Percentiles rank a stretch among this genome's conserved stretches.
Conservation (phyloP, 2,329 filamentous ascomycete species). For the Elsinoe australis region DNA sequence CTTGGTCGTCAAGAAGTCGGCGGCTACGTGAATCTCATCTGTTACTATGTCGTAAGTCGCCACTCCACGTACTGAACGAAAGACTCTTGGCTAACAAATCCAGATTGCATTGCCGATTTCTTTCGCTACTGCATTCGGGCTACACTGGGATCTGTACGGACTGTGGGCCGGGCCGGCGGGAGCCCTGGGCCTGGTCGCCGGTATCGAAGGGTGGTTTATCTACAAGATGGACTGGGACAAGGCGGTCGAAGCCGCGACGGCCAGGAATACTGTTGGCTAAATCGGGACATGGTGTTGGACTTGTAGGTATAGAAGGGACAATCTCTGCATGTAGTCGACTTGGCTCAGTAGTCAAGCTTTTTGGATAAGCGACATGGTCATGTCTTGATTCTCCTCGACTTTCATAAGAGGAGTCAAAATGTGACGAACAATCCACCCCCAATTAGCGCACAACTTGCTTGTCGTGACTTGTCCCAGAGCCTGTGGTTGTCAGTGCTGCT, state of each 20-base stretch:
- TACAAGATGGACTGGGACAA: constrained; percentile 46
- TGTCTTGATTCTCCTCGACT: too few species aligned
- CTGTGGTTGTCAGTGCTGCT: too few species aligned
- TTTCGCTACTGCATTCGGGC: constrained; percentile 66
- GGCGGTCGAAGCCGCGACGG: constrained; percentile 52
- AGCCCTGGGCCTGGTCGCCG: constrained; percentile 55
- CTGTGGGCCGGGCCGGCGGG: constrained; percentile 61
- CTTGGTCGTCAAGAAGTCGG: constrained; percentile 82
- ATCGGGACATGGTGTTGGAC: too few species aligned
- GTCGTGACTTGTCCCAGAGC: too few species aligned
- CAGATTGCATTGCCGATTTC: constrained; percentile 71
- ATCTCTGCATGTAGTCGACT: neutral
- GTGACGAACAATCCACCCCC: too few species aligned
- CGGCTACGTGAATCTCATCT: constrained; percentile 76
- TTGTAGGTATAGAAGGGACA: too few species aligned
- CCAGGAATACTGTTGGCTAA: constrained; percentile 43
- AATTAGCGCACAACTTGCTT: too few species aligned
- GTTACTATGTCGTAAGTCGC: constrained; percentile 60
- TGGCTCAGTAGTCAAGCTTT: constrained; percentile 5
- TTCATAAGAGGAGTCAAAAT: too few species aligned
- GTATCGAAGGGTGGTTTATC: constrained; percentile 52
- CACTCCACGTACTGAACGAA: neutral
- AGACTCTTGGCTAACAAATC: neutral
- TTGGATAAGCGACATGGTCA: too few species aligned
- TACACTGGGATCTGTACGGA: constrained; percentile 68